phyloP scores from a whole-genome alignment of 257 asterid genomes.

The Verbascum thapsus region DNA sequence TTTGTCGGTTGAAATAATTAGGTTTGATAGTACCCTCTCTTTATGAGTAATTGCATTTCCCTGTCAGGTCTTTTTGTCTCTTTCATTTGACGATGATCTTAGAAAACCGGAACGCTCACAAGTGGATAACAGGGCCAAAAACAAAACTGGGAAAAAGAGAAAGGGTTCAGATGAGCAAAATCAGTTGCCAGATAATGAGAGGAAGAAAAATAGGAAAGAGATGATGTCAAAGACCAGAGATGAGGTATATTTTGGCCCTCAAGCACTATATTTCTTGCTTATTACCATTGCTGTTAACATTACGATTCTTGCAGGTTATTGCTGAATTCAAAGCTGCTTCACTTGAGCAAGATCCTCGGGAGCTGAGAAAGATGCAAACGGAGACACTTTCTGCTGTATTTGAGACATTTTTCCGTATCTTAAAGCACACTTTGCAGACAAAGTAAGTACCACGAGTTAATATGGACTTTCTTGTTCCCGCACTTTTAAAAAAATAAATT shows the following conservation, averaged over 20 bases:
- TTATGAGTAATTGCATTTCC: slow-evolving; percentile 5
- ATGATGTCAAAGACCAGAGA: slow-evolving; percentile 72
- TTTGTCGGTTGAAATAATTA: background rate
- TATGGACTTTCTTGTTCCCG: too few relatives aligned
- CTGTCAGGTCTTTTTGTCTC: slow-evolving; percentile 66
- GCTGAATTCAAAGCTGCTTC: slow-evolving; percentile 88
- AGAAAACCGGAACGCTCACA: slow-evolving; percentile 58
- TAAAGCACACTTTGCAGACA: slow-evolving; percentile 61
- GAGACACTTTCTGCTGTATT: slow-evolving; percentile 79
- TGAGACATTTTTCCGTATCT: slow-evolving; percentile 73
- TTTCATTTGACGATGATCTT: slow-evolving; percentile 89
- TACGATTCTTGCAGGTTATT: slow-evolving; percentile 60
- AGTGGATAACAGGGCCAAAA: slow-evolving; percentile 49
- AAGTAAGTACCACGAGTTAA: slow-evolving; percentile 59
- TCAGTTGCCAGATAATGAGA: slow-evolving; percentile 55
- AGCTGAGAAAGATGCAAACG: slow-evolving; percentile 79
- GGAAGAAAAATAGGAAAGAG: slow-evolving; percentile 69
- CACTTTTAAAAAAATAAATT: too few relatives aligned
- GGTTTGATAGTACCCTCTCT: slow-evolving; percentile 1
- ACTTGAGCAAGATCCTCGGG: slow-evolving; percentile 74
- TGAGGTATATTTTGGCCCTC: slow-evolving; percentile 56
- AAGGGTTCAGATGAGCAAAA: slow-evolving; percentile 63
- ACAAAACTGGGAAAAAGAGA: slow-evolving; percentile 63
- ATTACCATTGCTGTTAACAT: slow-evolving; percentile 22
- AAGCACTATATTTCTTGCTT: slow-evolving; percentile 15